These are phyloP conservation scores for Hanseniaspora sp. DNA, from an alignment of 1,139 yeast genomes.

Conservation along the genomic window DNA sequence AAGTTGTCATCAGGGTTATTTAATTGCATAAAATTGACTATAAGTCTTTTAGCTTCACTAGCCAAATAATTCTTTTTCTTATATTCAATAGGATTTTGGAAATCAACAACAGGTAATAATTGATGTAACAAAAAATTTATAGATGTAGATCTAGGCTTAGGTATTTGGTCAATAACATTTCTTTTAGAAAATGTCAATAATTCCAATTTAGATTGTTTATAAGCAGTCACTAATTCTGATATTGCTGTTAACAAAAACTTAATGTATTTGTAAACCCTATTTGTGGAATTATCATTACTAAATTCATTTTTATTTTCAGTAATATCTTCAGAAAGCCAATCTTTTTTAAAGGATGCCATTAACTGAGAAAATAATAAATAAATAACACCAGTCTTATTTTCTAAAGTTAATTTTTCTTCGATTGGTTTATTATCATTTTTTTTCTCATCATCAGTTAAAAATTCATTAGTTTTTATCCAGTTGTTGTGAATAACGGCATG, in stretches of 20 bases:
- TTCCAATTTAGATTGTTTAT: slow-evolving; percentile 70
- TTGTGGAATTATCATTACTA: slow-evolving; percentile 22
- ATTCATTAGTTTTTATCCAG: neutral
- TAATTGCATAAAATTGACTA: slow-evolving; percentile 39
- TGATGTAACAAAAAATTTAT: slow-evolving; percentile 69
- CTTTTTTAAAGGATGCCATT: slow-evolving; percentile 43
- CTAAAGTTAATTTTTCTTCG: slow-evolving; percentile 19
- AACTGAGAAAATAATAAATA: slow-evolving; percentile 53
- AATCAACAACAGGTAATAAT: slow-evolving; percentile 39
- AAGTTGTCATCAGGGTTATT: slow-evolving; percentile 37
- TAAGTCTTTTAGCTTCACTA: slow-evolving; percentile 29
- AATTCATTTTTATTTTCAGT: slow-evolving; percentile 23
- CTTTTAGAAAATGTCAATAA: slow-evolving; percentile 67
- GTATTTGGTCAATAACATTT: slow-evolving; percentile 31
- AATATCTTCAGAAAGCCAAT: slow-evolving; percentile 38
- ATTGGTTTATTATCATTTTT: slow-evolving; percentile 19
- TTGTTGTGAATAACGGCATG: neutral
- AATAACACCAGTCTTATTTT: slow-evolving; percentile 47
- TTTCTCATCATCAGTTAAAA: slow-evolving; percentile 25
- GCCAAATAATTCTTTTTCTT: slow-evolving; percentile 32
- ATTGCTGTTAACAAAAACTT: slow-evolving; percentile 58
- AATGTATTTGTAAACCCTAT: slow-evolving; percentile 47
- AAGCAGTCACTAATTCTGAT: slow-evolving; percentile 65
- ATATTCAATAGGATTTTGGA: slow-evolving; percentile 27
- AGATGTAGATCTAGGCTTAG: slow-evolving; percentile 63